phyloP scores from a whole-genome alignment of 2,329 filamentous ascomycete species.

The Didymella lethalis region DNA sequence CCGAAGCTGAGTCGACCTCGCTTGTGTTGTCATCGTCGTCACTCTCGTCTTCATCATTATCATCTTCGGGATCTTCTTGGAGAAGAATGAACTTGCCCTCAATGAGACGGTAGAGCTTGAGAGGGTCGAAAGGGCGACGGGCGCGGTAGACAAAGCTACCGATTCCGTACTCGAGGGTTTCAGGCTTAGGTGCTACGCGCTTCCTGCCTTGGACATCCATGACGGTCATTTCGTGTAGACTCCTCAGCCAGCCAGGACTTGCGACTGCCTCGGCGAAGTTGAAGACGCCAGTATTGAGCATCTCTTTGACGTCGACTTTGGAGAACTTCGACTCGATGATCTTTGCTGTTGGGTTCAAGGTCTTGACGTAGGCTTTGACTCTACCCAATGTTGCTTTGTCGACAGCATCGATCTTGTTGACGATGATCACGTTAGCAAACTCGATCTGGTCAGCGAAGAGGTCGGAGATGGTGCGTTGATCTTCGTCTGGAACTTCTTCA shows the following conservation, averaged over 20 bases:
- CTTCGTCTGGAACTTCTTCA: conserved; percentile 66
- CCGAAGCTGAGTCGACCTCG: conserved; percentile 28
- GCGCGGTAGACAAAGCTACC: conserved; percentile 74
- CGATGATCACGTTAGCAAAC: conserved; percentile 75
- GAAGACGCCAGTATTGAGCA: conserved; percentile 72
- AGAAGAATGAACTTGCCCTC: conserved; percentile 56
- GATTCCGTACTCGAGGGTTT: conserved; percentile 77
- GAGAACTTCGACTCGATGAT: conserved; percentile 67
- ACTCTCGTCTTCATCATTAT: conserved; percentile 32
- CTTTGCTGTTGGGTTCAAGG: conserved; percentile 72
- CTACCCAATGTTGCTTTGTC: conserved; percentile 55
- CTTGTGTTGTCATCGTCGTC: conserved; percentile 12
- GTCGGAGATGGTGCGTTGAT: conserved; percentile 77
- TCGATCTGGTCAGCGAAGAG: conserved; percentile 81
- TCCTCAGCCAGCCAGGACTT: conserved; percentile 74
- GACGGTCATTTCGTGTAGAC: conserved; percentile 72
- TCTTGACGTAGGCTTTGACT: conserved; percentile 63
- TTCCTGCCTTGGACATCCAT: conserved; percentile 64
- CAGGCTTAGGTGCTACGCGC: conserved; percentile 70
- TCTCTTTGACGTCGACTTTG: conserved; percentile 67
- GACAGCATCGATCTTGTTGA: conserved; percentile 75
- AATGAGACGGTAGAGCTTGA: conserved; percentile 52
- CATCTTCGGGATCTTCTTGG: conserved; percentile 49
- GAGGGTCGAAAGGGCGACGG: conserved; percentile 55
- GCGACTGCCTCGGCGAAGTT: conserved; percentile 69